phyloP scores from a whole-genome alignment of 805 yeast genomes.

The Candida andamanensis region DNA sequence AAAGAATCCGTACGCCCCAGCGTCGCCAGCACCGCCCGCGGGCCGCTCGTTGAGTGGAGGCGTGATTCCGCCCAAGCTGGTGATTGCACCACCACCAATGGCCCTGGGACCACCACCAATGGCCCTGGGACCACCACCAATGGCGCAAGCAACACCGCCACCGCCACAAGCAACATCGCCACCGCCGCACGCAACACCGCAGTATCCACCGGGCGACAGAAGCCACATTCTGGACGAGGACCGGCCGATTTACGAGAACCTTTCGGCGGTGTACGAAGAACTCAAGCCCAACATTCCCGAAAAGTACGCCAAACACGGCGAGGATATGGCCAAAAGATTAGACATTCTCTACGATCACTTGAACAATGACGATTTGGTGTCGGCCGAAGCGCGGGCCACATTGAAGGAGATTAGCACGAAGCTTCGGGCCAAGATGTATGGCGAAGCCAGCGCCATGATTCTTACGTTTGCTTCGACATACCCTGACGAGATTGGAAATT shows the following conservation, averaged over 20 bases:
- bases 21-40: conserved; percentile 3
- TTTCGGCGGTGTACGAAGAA: conserved; percentile 50
- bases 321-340: conserved; percentile 79
- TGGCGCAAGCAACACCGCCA: conserved; percentile 9
- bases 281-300: conserved; percentile 74
- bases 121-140: conserved; percentile 6
- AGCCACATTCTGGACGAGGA: conserved; percentile 58
- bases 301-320: conserved; percentile 63
- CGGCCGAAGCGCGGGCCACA: conserved; percentile 49
- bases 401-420: conserved; percentile 48
- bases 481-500: conserved; percentile 75
- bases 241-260: conserved; percentile 51
- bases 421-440: conserved; percentile 50
- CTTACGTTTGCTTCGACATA: conserved; percentile 57
- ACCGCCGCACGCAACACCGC: conserved; percentile 11
- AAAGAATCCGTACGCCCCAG: conserved; percentile 1
- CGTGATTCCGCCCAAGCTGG: conserved; percentile 9
- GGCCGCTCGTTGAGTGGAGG: conserved; percentile 12
- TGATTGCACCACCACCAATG: conserved; percentile 8
- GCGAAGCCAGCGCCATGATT: conserved; percentile 52
- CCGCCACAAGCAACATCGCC: conserved; percentile 13
- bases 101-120: conserved; percentile 24
- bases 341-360: conserved; percentile 72
- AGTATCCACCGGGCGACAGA: conserved; percentile 62
- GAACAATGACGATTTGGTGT: conserved; percentile 63